A percentile compares a stretch with the other conserved stretches of the same genome.
Evolutionary conservation across 176 grass and related monocot genomes (phyloP).

Genomic region (Metroxylon sagu): DNA sequence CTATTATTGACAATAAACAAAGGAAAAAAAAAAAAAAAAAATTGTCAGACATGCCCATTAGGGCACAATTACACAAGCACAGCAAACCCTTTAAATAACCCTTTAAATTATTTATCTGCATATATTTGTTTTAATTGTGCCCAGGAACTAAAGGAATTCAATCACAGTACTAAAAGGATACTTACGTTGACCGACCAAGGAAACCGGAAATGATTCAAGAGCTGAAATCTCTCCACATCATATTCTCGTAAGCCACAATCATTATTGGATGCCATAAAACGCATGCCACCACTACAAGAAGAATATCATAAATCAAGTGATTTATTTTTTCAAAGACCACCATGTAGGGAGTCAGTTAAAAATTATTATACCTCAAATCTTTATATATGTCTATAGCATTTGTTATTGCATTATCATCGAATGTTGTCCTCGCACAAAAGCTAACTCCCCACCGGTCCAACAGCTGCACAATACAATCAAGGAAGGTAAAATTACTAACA

Average conservation of each 20-base stretch:
- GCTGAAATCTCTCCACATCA: slow-evolving; percentile 75
- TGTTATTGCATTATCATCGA: slow-evolving; percentile 83
- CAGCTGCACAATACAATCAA: slow-evolving; percentile 24
- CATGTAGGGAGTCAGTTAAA: too few relatives aligned
- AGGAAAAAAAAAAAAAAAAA: slow-evolving; percentile 9
- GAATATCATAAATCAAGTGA: slow-evolving; percentile 1
- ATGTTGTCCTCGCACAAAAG: slow-evolving; percentile 72
- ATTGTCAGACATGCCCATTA: not conserved
- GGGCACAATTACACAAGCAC: slow-evolving; percentile 1
- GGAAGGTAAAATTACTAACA: too few relatives aligned
- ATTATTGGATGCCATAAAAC: slow-evolving; percentile 71
- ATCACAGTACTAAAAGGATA: not conserved
- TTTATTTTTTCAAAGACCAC: not conserved
- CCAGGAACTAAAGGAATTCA: too few relatives aligned
- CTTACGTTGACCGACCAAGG: slow-evolving; percentile 94
- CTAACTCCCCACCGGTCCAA: slow-evolving; percentile 51
- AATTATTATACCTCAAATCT: slow-evolving; percentile 33
- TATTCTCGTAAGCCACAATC: slow-evolving; percentile 76
- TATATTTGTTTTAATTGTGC: too few relatives aligned
- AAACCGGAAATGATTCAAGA: slow-evolving; percentile 67
- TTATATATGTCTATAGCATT: slow-evolving; percentile 89
- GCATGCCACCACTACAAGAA: slow-evolving; percentile 53
- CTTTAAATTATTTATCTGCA: not conserved
- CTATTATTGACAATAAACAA: slow-evolving; percentile 22
- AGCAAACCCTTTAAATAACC: not conserved